Conservation (phyloP, 148 eudicot species). For the Vaccinium darrowii region DNA sequence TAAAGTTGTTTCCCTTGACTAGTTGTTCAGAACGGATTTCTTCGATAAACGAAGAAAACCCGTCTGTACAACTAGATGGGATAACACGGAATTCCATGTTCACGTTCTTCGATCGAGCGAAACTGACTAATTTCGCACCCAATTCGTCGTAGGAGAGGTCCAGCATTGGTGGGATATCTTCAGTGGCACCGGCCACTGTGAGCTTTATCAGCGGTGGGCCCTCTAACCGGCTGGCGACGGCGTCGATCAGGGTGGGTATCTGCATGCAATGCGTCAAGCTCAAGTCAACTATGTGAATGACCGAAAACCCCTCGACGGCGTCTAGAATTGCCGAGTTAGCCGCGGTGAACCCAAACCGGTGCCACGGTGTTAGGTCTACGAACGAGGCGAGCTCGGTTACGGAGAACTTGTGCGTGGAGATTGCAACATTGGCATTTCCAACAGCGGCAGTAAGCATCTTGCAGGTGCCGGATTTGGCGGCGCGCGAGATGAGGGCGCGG, state of each 20-base stretch:
- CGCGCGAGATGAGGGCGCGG: conserved; percentile 72
- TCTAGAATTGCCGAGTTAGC: conserved; percentile 73
- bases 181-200: conserved; percentile 65
- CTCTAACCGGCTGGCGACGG: conserved; percentile 49
- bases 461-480: conserved; percentile 45
- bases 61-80: conserved; percentile 57
- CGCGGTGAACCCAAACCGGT: conserved; percentile 83
- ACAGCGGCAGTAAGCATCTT: conserved; percentile 29
- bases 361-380: conserved; percentile 93
- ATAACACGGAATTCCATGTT: conserved; percentile 60
- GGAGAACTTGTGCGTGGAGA: conserved; percentile 49
- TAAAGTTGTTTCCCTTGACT: conserved; percentile 4
- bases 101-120: conserved; percentile 64
- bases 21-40: conserved; percentile 37
- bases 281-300: conserved; percentile 70
- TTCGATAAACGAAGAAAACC: conserved; percentile 62
- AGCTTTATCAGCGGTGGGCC: conserved; percentile 56
- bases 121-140: conserved; percentile 57
- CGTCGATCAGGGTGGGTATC: conserved; percentile 81
- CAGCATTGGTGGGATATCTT: conserved; percentile 68
- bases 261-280: conserved; percentile 94
- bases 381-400: conserved; percentile 71
- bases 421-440: conserved; percentile 17
- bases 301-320: conserved; percentile 50
- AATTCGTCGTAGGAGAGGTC: conserved; percentile 68